Conservation (phyloP, 352 stramenopile species). For the Phytopythium litorale region DNA sequence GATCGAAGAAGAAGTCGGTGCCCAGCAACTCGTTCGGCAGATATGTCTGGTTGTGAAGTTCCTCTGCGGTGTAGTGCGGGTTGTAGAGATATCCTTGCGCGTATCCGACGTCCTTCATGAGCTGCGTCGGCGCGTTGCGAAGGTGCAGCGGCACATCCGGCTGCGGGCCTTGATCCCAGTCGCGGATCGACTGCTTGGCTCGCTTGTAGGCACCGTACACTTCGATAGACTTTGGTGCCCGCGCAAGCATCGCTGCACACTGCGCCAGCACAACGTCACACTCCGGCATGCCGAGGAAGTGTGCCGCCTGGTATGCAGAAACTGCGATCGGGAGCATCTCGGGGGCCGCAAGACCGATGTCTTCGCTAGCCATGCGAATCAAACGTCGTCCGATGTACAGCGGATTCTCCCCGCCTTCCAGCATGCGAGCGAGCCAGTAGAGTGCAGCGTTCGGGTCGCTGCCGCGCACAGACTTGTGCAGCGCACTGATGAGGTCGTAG, state of each 20-base stretch:
- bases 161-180: conserved; percentile 44
- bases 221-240: conserved; percentile 81
- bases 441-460: conserved; percentile 79
- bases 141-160: conserved; percentile 80
- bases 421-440: conserved; percentile 86
- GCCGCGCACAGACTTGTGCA: conserved; percentile 83
- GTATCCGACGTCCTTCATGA: conserved; percentile 80
- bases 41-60: conserved; percentile 83
- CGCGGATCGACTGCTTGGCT: conserved; percentile 57
- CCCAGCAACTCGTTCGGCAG: conserved; percentile 62
- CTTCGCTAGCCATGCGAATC: conserved; percentile 83
- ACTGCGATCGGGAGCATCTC: conserved; percentile 67
- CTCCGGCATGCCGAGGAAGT: conserved; percentile 83
- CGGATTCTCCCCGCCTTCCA: conserved; percentile 83
- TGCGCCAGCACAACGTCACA: conserved; percentile 81
- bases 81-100: conserved; percentile 86
- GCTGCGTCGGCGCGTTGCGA: conserved; percentile 73
- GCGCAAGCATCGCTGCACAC: conserved; percentile 73
- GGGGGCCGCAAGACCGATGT: conserved; percentile 71
- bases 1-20: conserved; percentile 45
- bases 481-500: conserved; percentile 82
- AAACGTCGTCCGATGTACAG: conserved; percentile 75
- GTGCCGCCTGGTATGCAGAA: conserved; percentile 65
- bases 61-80: conserved; percentile 56
- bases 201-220: conserved; percentile 82